Evolutionary conservation across 305 asterid species (phyloP).

Genomic region (Rubia tinctorum): DNA sequence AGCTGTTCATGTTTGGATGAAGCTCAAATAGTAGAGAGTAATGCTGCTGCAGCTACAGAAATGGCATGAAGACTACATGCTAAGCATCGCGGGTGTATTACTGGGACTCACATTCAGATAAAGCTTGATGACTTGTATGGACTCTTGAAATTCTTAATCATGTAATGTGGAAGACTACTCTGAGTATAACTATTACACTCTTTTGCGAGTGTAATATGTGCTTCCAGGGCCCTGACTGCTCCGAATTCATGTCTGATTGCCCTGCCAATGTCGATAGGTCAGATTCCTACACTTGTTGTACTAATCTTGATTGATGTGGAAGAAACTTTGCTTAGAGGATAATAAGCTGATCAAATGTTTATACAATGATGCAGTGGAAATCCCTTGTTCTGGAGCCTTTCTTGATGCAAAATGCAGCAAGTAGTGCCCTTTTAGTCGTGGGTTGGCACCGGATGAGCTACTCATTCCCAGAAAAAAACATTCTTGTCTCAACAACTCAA

Average conservation of each 20-base stretch:
- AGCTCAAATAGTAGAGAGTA: slow-evolving; percentile 99
- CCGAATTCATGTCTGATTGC: slow-evolving; percentile 34
- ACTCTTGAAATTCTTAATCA: too few species aligned
- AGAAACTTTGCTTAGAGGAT: too few species aligned
- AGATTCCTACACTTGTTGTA: not conserved
- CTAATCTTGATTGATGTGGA: too few species aligned
- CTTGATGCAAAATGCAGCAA: slow-evolving; percentile 51
- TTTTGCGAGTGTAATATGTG: slow-evolving; percentile 74
- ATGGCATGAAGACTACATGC: too few species aligned
- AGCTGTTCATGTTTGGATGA: slow-evolving; percentile 93
- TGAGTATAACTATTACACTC: too few species aligned
- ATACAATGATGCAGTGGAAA: slow-evolving; percentile 48
- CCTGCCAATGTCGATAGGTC: slow-evolving; percentile 57
- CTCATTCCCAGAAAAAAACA: slow-evolving; percentile 13
- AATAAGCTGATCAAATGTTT: too few species aligned
- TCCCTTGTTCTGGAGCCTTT: slow-evolving; percentile 63
- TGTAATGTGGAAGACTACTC: too few species aligned
- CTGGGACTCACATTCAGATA: too few species aligned
- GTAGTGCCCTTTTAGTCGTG: slow-evolving; percentile 37
- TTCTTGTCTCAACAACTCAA: slow-evolving; percentile 39
- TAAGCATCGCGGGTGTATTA: too few species aligned
- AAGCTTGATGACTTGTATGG: too few species aligned
- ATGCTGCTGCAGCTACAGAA: slow-evolving; percentile 89
- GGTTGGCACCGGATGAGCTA: slow-evolving; percentile 50
- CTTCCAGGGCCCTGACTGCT: slow-evolving; percentile 22